These are phyloP conservation scores for Hylodesmum podocarpum DNA, from an alignment of 306 rosid species.

Conservation along the genomic window DNA sequence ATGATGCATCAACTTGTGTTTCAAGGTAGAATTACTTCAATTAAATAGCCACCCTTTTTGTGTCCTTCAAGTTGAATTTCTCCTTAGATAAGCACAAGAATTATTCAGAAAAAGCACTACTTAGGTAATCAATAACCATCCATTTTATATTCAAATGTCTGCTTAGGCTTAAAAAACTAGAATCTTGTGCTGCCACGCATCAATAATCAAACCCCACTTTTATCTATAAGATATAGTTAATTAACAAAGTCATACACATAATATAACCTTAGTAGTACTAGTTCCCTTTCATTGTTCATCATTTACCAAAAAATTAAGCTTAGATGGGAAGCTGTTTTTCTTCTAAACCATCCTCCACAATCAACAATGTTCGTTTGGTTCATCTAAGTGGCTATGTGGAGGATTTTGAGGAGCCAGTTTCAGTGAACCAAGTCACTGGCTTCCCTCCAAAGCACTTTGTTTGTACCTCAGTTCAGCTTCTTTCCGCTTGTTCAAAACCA, in stretches of 20 bases:
- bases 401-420: conserved; percentile 56
- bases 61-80: conserved; percentile 8
- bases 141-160: not conserved
- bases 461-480: conserved; percentile 70
- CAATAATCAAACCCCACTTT: conserved; percentile 29
- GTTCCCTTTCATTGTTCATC: conserved; percentile 1
- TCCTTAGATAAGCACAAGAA: conserved; percentile 28
- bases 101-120: not conserved
- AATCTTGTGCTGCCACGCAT: not conserved
- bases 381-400: conserved; percentile 76
- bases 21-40: not conserved
- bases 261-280: not conserved
- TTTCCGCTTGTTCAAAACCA: conserved; percentile 55
- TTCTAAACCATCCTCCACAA: conserved; percentile 29
- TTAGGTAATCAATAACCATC: conserved; percentile 26
- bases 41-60: conserved; percentile 12
- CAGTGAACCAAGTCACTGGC: conserved; percentile 52
- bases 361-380: conserved; percentile 54
- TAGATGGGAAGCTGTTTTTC: conserved; percentile 78
- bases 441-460: conserved; percentile 59
- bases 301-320: not conserved
- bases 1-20: conserved; percentile 14
- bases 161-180: not conserved
- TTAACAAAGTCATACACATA: not conserved
- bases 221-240: not conserved